A percentile compares a stretch with the other conserved stretches of the same genome.
phyloP scores from a whole-genome alignment of 2,329 filamentous ascomycete genomes.

The Lachnellula willkommii region DNA sequence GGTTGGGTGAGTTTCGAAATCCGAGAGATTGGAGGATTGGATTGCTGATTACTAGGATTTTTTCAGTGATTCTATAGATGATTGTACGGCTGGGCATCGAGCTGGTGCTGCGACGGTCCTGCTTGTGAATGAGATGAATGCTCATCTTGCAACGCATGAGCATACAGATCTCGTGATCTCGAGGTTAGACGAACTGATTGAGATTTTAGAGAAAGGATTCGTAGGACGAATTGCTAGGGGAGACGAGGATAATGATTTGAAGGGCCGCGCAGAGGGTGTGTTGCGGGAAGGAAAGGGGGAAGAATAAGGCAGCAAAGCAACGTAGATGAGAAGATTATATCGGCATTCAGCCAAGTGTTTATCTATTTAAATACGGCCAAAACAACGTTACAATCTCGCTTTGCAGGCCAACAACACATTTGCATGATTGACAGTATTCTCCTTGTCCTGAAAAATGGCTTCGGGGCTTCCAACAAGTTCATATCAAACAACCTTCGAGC shows the following conservation, averaged over 20 bases:
- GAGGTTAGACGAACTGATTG: slow-evolving; percentile 70
- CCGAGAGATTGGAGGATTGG: slow-evolving; percentile 40
- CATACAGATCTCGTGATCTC: slow-evolving; percentile 72
- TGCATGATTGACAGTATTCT: not conserved
- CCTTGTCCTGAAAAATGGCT: not conserved
- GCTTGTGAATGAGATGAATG: slow-evolving; percentile 77
- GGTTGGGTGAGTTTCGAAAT: slow-evolving; percentile 51
- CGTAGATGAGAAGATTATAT: not conserved
- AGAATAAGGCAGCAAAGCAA: slow-evolving; percentile 11
- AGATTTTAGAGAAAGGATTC: slow-evolving; percentile 70
- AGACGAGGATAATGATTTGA: slow-evolving; percentile 21
- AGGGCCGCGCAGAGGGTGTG: slow-evolving; percentile 15
- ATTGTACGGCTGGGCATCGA: slow-evolving; percentile 79
- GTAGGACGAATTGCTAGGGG: slow-evolving; percentile 39
- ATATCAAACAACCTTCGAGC: not conserved
- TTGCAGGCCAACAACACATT: not conserved
- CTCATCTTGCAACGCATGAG: slow-evolving; percentile 60
- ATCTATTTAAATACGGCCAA: slow-evolving; percentile 15
- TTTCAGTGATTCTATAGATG: slow-evolving; percentile 70
- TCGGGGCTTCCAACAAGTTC: not conserved
- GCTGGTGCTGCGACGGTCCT: slow-evolving; percentile 90
- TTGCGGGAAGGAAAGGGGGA: slow-evolving; percentile 19
- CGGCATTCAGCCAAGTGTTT: not conserved
- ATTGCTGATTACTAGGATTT: slow-evolving; percentile 27
- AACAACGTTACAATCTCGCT: slow-evolving; percentile 12